These are phyloP conservation scores for Drosera spatulata DNA, from an alignment of 179 eudicot genomes.

Conservation along the genomic window DNA sequence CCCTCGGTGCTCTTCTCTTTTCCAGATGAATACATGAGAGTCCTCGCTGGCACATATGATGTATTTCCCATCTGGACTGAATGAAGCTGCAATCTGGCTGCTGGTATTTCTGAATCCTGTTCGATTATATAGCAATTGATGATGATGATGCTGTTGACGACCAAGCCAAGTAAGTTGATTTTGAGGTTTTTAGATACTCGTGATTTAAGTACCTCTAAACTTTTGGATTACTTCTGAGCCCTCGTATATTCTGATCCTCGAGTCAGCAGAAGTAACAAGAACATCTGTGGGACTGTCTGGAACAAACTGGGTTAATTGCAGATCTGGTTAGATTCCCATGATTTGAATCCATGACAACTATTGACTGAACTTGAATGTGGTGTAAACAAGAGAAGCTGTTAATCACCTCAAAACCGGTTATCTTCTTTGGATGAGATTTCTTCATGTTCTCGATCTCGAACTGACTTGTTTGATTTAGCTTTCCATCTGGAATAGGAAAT, in stretches of 20 bases:
- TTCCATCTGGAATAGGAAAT: conserved; percentile 33
- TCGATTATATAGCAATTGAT: neutral
- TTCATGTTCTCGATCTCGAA: conserved; percentile 48
- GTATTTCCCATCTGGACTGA: conserved; percentile 59
- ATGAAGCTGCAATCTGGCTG: conserved; percentile 80
- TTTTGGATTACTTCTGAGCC: conserved; percentile 57
- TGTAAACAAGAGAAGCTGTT: neutral
- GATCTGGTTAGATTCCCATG: neutral
- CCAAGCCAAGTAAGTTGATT: too few species aligned
- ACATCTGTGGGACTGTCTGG: conserved; percentile 63
- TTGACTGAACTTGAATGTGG: neutral
- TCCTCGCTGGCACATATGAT: conserved; percentile 84
- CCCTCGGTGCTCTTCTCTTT: conserved; percentile 42
- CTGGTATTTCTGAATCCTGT: conserved; percentile 72
- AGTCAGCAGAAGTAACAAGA: conserved; percentile 88
- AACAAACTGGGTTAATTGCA: conserved; percentile 36
- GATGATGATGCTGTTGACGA: neutral
- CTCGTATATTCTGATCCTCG: conserved; percentile 57
- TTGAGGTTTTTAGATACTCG: too few species aligned
- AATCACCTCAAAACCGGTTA: conserved; percentile 73
- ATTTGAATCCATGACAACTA: neutral
- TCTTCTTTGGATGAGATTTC: conserved; percentile 51
- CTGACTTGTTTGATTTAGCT: conserved; percentile 43
- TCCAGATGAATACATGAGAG: conserved; percentile 83
- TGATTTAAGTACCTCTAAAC: conserved; percentile 37